A percentile compares a stretch with the other conserved stretches of the same genome.
These are phyloP conservation scores for Globomyces pollinis-pini DNA, from an alignment of 192 early-diverging fungal species.

Conservation along the genomic window DNA sequence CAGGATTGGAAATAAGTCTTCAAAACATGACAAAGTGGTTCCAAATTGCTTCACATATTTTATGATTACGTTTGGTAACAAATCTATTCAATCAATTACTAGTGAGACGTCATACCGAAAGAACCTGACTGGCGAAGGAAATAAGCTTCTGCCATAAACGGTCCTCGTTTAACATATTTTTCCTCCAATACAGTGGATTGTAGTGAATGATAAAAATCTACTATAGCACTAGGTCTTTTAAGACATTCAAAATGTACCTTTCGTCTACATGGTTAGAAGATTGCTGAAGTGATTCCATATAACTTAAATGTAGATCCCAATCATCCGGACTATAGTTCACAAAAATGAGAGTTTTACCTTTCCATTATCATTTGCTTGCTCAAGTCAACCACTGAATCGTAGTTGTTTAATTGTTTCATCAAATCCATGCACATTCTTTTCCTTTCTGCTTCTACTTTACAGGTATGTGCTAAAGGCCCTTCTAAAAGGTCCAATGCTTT, in stretches of 20 bases:
- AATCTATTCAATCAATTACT: no score
- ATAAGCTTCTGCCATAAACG: conserved; percentile 57
- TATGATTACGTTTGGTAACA: conserved; percentile 32
- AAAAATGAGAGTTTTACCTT: no score
- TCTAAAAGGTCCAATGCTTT: conserved; percentile 61
- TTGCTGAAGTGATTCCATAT: conserved; percentile 48
- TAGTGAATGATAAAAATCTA: conserved; percentile 12
- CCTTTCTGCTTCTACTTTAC: conserved; percentile 66
- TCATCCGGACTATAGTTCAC: conserved; percentile 69
- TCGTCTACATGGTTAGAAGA: neutral
- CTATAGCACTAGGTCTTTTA: neutral
- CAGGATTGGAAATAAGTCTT: conserved; percentile 48
- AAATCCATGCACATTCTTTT: conserved; percentile 32
- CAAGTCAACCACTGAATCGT: conserved; percentile 11
- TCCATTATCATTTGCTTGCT: conserved; percentile 14
- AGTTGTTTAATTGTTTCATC: conserved; percentile 13
- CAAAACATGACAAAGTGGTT: conserved; percentile 60
- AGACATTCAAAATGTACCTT: neutral
- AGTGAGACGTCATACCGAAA: conserved; percentile 1
- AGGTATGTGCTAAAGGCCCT: conserved; percentile 50
- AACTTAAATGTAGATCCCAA: conserved; percentile 57
- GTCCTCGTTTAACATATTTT: conserved; percentile 45
- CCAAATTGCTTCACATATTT: conserved; percentile 60
- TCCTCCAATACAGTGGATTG: conserved; percentile 20
- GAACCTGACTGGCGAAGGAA: neutral